These are phyloP conservation scores for Neolecta irregularis DNA, from an alignment of 1,139 yeast genomes.

Conservation along the genomic window DNA sequence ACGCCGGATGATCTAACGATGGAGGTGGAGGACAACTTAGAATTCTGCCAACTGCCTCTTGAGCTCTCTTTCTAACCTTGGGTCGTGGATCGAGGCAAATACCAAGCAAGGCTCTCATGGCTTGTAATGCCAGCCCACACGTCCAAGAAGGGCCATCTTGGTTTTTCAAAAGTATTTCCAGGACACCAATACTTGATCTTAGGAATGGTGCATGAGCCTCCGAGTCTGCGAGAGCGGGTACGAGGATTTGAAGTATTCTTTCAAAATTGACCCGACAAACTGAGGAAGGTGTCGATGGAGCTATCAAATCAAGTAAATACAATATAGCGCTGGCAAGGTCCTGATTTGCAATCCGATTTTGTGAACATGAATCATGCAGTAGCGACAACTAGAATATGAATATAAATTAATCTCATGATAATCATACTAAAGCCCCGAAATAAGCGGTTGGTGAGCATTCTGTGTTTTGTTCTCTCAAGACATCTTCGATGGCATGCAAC, in stretches of 20 bases:
- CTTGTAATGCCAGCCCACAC: constrained; percentile 34
- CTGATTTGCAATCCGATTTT: constrained; percentile 40
- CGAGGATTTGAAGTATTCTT: constrained; percentile 62
- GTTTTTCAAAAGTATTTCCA: constrained; percentile 62
- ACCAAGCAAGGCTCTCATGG: constrained; percentile 64
- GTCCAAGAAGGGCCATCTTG: constrained; percentile 87
- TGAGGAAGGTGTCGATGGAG: constrained; percentile 57
- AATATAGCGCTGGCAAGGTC: constrained; percentile 60
- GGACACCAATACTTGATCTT: constrained; percentile 69
- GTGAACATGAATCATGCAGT: constrained; percentile 18
- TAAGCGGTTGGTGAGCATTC: constrained; percentile 51
- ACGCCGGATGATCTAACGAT: constrained; percentile 59
- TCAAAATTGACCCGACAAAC: constrained; percentile 58
- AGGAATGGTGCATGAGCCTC: constrained; percentile 73
- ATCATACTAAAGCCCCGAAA: constrained; percentile 57
- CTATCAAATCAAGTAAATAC: constrained; percentile 64
- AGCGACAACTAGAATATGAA: constrained; percentile 2
- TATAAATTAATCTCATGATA: constrained; percentile 3
- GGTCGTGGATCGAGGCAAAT: constrained; percentile 81
- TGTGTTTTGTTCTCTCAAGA: constrained; percentile 55
- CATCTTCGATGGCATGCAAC: constrained; percentile 79
- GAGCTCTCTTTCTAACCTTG: constrained; percentile 88
- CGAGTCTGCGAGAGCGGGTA: constrained; percentile 58
- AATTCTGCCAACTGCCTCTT: constrained; percentile 58
- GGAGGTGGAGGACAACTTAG: constrained; percentile 64